A percentile compares a stretch with the other conserved stretches of the same genome.
phyloP scores from a whole-genome alignment of 306 rosid genomes.

The Medicago arabica region DNA sequence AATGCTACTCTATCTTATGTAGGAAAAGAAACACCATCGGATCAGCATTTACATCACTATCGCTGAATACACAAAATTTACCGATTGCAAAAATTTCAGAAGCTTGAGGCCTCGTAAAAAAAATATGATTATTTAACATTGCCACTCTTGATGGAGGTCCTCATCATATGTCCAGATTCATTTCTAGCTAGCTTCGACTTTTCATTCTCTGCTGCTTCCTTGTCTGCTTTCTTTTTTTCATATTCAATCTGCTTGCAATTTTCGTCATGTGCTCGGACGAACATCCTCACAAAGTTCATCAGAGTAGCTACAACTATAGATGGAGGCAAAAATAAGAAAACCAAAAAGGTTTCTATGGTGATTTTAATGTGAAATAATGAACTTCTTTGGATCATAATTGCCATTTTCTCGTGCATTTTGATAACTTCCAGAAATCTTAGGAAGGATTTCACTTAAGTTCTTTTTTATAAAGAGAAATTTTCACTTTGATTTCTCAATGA shows the following conservation, averaged over 20 bases:
- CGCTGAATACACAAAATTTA: slow-evolving; percentile 40
- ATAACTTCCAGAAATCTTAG: too few relatives aligned
- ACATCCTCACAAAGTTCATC: slow-evolving; percentile 79
- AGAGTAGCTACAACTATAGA: slow-evolving; percentile 74
- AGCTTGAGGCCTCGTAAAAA: slow-evolving; percentile 32
- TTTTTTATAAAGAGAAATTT: too few relatives aligned
- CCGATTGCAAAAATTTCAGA: slow-evolving; percentile 18
- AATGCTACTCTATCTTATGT: slow-evolving; percentile 40
- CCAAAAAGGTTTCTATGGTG: background rate
- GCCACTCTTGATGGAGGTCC: slow-evolving; percentile 56
- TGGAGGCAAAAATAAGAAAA: background rate
- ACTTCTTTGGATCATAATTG: slow-evolving; percentile 22
- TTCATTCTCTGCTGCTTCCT: slow-evolving; percentile 73
- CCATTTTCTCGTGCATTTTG: background rate
- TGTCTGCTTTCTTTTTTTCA: slow-evolving; percentile 67
- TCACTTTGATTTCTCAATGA: too few relatives aligned
- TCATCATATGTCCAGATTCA: slow-evolving; percentile 55
- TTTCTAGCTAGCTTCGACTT: slow-evolving; percentile 57
- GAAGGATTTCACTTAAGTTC: too few relatives aligned
- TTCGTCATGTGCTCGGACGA: slow-evolving; percentile 66
- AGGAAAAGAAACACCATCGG: background rate
- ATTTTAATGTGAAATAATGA: slow-evolving; percentile 25
- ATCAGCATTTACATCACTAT: slow-evolving; percentile 55
- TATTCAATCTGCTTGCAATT: slow-evolving; percentile 71
- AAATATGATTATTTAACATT: slow-evolving; percentile 43